Evolutionary conservation across 352 stramenopile species (phyloP).

Genomic region (Phytophthora cajani): DNA sequence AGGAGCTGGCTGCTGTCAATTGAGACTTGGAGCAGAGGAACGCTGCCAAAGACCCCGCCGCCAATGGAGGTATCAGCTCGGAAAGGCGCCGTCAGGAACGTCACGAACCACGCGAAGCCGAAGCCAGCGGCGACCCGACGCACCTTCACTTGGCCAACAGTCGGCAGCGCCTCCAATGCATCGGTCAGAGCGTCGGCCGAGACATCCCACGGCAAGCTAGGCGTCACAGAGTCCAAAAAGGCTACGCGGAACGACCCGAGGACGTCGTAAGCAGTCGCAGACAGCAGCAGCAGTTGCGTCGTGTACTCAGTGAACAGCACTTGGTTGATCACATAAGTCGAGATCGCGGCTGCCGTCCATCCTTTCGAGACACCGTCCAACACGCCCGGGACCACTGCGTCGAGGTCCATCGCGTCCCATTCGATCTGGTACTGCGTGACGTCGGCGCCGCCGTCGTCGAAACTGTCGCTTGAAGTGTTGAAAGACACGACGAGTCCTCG

Average conservation of each 20-base stretch:
- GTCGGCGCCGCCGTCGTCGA: conserved; percentile 80
- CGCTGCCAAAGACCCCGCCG: conserved; percentile 53
- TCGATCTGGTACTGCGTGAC: conserved; percentile 93
- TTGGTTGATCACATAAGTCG: conserved; percentile 42
- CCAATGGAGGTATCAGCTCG: conserved; percentile 40
- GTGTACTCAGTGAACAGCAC: conserved; percentile 87
- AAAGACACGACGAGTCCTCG: conserved; percentile 82
- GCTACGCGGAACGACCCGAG: conserved; percentile 87
- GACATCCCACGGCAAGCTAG: conserved; percentile 71
- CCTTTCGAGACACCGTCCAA: conserved; percentile 9
- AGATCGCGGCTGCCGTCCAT: conserved; percentile 22
- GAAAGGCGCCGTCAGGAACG: conserved; percentile 59
- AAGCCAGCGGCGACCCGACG: conserved; percentile 74
- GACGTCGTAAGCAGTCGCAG: conserved; percentile 82
- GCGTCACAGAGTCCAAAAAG: conserved; percentile 76
- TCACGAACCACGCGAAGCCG: conserved; percentile 85
- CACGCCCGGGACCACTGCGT: conserved; percentile 47
- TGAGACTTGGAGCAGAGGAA: conserved; percentile 78
- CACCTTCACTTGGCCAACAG: conserved; percentile 84
- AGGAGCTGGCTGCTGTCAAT: conserved; percentile 70
- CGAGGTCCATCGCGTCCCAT: conserved; percentile 92
- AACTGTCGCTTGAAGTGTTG: conserved; percentile 47
- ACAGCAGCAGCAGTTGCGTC: conserved; percentile 90
- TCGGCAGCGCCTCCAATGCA: conserved; percentile 82
- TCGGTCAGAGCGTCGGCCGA: conserved; percentile 80